Evolutionary conservation across 2,329 filamentous ascomycete genomes (phyloP).

Genomic region (Microsporum ferrugineum): DNA sequence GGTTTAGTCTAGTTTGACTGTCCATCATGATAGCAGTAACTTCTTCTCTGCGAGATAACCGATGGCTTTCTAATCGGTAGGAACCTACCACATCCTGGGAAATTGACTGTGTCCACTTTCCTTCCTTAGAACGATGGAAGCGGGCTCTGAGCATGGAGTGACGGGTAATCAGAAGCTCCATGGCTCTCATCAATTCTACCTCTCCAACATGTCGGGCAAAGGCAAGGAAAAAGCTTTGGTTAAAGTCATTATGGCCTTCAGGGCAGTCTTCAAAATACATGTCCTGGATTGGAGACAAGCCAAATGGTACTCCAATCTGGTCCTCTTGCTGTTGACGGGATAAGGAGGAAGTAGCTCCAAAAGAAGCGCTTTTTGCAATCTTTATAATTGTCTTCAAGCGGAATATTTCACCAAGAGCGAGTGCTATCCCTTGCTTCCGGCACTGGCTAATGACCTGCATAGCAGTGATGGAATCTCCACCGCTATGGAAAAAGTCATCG

Average conservation of each 20-base stretch:
- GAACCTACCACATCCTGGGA: conserved; percentile 22
- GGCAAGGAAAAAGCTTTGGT: conserved; percentile 29
- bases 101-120: conserved; percentile 21
- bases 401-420: conserved; percentile 8
- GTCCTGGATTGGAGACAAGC: conserved; percentile 29
- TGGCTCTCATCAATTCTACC: conserved; percentile 18
- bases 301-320: conserved; percentile 22
- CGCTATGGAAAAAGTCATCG: conserved; percentile 7
- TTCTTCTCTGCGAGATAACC: conserved; percentile 13
- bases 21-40: conserved; percentile 20
- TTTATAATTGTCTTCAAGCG: conserved; percentile 6
- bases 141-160: conserved; percentile 32
- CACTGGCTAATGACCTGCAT: conserved; percentile 10
- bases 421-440: conserved; percentile 2
- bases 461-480: conserved; percentile 11
- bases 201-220: conserved; percentile 20
- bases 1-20: conserved; percentile 27
- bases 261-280: conserved; percentile 27
- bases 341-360: background rate
- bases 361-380: background rate
- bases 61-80: conserved; percentile 20
- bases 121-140: conserved; percentile 17
- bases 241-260: conserved; percentile 28
- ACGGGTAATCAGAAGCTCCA: conserved; percentile 24
- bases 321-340: conserved; percentile 21